Evolutionary conservation across 805 yeast species (phyloP).

Genomic region (Kodamaea kakaduensis): DNA sequence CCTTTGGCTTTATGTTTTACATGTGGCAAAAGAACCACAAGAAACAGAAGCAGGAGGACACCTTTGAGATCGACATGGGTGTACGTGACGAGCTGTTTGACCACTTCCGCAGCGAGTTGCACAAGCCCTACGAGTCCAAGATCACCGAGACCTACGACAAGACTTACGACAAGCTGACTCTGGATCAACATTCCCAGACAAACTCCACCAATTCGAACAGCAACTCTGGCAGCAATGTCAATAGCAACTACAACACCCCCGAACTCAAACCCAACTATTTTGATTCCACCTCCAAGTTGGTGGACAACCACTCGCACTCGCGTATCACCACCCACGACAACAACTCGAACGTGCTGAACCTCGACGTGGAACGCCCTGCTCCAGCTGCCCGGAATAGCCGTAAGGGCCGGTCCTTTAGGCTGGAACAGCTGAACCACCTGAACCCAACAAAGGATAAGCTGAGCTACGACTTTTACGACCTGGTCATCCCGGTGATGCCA

Average conservation of each 20-base stretch:
- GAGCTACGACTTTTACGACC: slow-evolving; percentile 39
- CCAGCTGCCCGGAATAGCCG: no score
- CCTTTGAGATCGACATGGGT: slow-evolving; percentile 31
- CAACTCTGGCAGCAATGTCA: no score
- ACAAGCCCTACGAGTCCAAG: slow-evolving; percentile 17
- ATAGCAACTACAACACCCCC: no score
- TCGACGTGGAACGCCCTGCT: no score
- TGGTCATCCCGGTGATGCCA: slow-evolving; percentile 38
- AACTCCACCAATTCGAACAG: slow-evolving; percentile 4
- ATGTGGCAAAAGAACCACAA: slow-evolving; percentile 31
- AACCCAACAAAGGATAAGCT: no score
- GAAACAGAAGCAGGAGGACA: slow-evolving; percentile 31
- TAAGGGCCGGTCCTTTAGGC: no score
- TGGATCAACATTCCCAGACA: slow-evolving; percentile 2
- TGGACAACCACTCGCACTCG: no score
- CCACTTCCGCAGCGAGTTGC: slow-evolving; percentile 36
- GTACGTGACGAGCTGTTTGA: slow-evolving; percentile 31
- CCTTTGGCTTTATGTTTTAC: slow-evolving; percentile 17
- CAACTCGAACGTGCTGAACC: no score
- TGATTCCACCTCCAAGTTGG: no score
- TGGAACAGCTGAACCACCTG: no score
- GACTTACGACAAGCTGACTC: not conserved
- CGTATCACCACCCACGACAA: no score
- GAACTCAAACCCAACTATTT: no score
- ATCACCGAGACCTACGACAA: slow-evolving; percentile 6